Evolutionary conservation across 176 grass and related monocot genomes (phyloP), one percentile per base, ranked within the genome.

Genomic region (Paspalum vaginatum): DNA sequence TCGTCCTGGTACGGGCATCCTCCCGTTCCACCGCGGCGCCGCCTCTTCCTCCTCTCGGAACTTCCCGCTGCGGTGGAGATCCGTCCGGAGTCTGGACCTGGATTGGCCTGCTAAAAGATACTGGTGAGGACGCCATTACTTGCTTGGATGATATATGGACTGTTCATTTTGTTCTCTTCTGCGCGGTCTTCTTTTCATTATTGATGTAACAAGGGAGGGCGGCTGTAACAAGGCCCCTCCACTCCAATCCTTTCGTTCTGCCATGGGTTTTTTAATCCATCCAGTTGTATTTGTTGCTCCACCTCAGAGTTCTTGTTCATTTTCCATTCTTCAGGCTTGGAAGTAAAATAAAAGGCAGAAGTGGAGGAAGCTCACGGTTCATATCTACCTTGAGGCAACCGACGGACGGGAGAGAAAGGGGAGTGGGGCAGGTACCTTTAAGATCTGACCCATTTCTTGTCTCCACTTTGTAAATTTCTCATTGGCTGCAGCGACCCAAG

Each of bases 401-500:
- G 51, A 21, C 56, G 47, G 24, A 75, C 11, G 68, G 77, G 20
- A 80, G 50, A 48, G 63, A 70, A 70, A 45, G 63, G 70, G 50
- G 53, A 46, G 32, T 32, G 3, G 72, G n/a, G 15, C 76, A 85
- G 87, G 87, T 85, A 70, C 5, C 57, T 64, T 56, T 40, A 76
- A 85, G 78, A 81, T 89, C 82, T 76, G 77, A 42, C 62, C 38
- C 27, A 56, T 74, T 25, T 25, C 71, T 64, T 79, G 41, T 54
- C 21, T 24, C 37, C 62, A 10, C 76, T 58, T 85, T 48, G 64
- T n/a, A 16, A 51, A 68, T 48, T 44, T 70, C 63, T 37, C 55
- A 43, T 50, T 71, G 48, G 63, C 13, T 10, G 57, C 55, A 81
- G 42, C 26, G 25, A 7, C 43, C 55, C 61, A 81, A 64, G 45